phyloP scores from a whole-genome alignment of 192 early-diverging fungal genomes.

The Coemansia sp. region DNA sequence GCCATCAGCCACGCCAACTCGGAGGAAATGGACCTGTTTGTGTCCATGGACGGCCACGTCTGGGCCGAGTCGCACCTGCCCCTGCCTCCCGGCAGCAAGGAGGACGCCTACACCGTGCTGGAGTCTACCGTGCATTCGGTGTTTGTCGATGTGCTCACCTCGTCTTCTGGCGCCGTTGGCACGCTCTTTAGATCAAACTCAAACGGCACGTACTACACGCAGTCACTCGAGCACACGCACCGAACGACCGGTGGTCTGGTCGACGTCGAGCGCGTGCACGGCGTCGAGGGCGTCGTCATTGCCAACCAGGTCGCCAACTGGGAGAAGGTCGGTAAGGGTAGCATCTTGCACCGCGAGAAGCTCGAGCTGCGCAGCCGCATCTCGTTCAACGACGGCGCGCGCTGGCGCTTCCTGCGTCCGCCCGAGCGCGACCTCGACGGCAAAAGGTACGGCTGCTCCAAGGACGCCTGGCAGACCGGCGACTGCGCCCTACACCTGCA shows the following conservation, averaged over 20 bases:
- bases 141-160: conserved; percentile 66
- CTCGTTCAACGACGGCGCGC: conserved; percentile 82
- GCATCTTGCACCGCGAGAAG: conserved; percentile 25
- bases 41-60: conserved; percentile 60
- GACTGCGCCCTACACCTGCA: conserved; percentile 84
- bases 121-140: conserved; percentile 75
- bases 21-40: conserved; percentile 61
- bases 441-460: conserved; percentile 55
- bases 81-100: conserved; percentile 40
- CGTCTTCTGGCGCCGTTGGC: conserved; percentile 53
- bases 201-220: conserved; percentile 82
- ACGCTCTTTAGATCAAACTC: conserved; percentile 82
- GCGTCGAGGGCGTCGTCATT: conserved; percentile 75
- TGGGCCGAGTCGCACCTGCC: conserved; percentile 67
- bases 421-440: conserved; percentile 60
- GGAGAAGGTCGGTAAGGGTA: conserved; percentile 51
- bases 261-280: conserved; percentile 87
- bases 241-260: conserved; percentile 69
- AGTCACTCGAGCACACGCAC: conserved; percentile 77
- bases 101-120: conserved; percentile 80
- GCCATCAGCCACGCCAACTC: conserved; percentile 58
- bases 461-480: conserved; percentile 35
- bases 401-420: conserved; percentile 68
- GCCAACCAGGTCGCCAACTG: conserved; percentile 85
- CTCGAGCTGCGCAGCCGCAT: conserved; percentile 71